Evolutionary conservation across 1,284 basidiomycete genomes (phyloP).

Genomic region (Pseudozyma pruni): DNA sequence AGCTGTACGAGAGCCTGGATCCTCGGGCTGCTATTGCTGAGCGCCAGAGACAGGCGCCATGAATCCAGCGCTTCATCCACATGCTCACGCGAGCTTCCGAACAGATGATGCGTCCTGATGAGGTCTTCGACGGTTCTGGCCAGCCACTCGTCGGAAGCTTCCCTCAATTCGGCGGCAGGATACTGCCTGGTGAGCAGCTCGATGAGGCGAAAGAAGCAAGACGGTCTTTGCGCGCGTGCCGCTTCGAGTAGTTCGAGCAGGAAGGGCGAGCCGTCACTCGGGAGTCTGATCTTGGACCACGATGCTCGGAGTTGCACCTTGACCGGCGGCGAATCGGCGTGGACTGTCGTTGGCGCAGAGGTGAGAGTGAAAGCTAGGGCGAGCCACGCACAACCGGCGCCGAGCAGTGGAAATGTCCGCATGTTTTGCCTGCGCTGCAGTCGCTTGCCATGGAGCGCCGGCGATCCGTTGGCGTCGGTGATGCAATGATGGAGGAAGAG

Average conservation of each 20-base stretch:
- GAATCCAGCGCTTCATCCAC: constrained; percentile 29
- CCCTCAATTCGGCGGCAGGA: constrained; percentile 7
- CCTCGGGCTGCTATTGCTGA: constrained; percentile 51
- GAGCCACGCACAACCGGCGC: constrained; percentile 27
- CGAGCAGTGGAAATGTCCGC: constrained; percentile 24
- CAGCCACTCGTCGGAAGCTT: constrained; percentile 25
- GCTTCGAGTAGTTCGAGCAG: constrained; percentile 84
- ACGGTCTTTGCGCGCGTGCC: constrained; percentile 34
- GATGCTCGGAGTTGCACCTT: constrained; percentile 81
- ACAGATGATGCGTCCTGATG: constrained; percentile 14
- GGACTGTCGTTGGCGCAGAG: background rate
- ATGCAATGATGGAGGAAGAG: background rate
- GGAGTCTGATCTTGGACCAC: constrained; percentile 74
- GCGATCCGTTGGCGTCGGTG: background rate
- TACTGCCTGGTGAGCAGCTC: constrained; percentile 26
- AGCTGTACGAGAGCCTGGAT: constrained; percentile 62
- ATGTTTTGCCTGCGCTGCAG: constrained; percentile 9
- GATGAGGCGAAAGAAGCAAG: constrained; percentile 52
- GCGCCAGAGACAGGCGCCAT: constrained; percentile 54
- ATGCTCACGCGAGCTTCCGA: background rate
- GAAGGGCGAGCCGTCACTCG: constrained; percentile 32
- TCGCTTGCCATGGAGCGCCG: background rate
- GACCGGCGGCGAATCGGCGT: constrained; percentile 73
- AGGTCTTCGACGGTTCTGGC: constrained; percentile 9
- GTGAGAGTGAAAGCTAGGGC: constrained; percentile 14